Conservation (phyloP, 1,139 yeast genomes). For the Pichia sp. region DNA sequence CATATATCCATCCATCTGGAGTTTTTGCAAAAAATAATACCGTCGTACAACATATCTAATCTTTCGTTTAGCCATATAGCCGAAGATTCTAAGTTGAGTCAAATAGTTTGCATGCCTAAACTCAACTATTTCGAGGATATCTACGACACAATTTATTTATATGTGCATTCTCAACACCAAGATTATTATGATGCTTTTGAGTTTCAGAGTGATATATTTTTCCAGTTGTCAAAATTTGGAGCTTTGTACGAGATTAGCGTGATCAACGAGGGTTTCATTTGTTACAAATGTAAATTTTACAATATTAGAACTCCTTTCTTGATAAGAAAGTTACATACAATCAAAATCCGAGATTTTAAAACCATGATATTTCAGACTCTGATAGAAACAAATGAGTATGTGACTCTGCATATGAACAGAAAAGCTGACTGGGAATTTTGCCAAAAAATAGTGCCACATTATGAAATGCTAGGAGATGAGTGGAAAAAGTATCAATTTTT, state of each 20-base stretch:
- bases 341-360: slow-evolving; percentile 6
- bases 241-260: slow-evolving; percentile 23
- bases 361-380: slow-evolving; percentile 19
- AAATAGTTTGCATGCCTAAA: slow-evolving; percentile 16
- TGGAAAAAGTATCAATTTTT: slow-evolving; percentile 24
- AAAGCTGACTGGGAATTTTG: neutral
- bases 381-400: slow-evolving; percentile 18
- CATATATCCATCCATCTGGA: slow-evolving; percentile 18
- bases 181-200: slow-evolving; percentile 1
- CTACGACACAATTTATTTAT: slow-evolving; percentile 22
- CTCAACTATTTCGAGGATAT: slow-evolving; percentile 24
- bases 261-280: slow-evolving; percentile 12
- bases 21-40: slow-evolving; percentile 16
- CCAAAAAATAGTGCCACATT: neutral
- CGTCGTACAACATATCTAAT: slow-evolving; percentile 4
- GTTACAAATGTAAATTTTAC: slow-evolving; percentile 33
- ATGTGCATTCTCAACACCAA: slow-evolving; percentile 7
- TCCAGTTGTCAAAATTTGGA: slow-evolving; percentile 28
- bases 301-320: slow-evolving; percentile 35
- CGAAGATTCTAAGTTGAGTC: slow-evolving; percentile 9
- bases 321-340: slow-evolving; percentile 21
- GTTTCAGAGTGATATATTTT: slow-evolving; percentile 18
- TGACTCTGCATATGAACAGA: neutral
- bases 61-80: slow-evolving; percentile 15
- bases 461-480: slow-evolving; percentile 13